Evolutionary conservation across 2,329 filamentous ascomycete species (phyloP).

Genomic region (Ophiostoma himal-ulmi): DNA sequence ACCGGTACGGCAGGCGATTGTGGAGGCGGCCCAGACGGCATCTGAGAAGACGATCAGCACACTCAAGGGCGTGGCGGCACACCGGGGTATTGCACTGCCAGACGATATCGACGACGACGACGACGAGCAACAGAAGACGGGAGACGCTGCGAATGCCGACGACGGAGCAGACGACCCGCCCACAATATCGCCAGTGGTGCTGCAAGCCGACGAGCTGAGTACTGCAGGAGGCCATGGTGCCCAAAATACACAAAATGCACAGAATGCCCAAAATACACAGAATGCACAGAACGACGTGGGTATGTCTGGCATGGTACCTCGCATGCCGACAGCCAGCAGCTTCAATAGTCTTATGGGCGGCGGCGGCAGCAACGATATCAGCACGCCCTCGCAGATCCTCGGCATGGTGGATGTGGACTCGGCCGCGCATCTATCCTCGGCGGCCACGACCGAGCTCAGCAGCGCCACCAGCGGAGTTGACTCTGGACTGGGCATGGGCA

Average conservation of each 20-base stretch:
- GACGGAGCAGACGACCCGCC: not conserved
- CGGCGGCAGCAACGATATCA: not conserved
- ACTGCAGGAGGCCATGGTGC: not conserved
- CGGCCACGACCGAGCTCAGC: conserved; percentile 9
- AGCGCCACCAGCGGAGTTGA: conserved; percentile 6
- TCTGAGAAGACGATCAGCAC: conserved; percentile 11
- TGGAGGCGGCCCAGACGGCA: conserved; percentile 12
- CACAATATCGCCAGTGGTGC: not conserved
- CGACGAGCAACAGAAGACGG: not conserved
- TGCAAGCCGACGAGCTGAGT: not conserved
- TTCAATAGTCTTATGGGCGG: not conserved
- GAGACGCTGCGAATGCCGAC: not conserved
- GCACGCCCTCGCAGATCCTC: conserved; percentile 14
- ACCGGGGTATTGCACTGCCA: conserved; percentile 14
- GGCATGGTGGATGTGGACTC: conserved; percentile 20
- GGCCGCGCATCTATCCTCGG: conserved; percentile 18
- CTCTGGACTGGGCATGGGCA: not conserved
- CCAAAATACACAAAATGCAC: not conserved
- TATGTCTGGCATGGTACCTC: not conserved
- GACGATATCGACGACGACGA: conserved; percentile 13
- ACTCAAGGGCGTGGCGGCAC: conserved; percentile 12
- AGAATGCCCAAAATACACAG: too few relatives aligned
- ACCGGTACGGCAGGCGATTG: conserved; percentile 17
- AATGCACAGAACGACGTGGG: not conserved
- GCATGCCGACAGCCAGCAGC: not conserved